Evolutionary conservation across 2,329 filamentous ascomycete genomes (phyloP).

Genomic region (Trichoderma sp.): DNA sequence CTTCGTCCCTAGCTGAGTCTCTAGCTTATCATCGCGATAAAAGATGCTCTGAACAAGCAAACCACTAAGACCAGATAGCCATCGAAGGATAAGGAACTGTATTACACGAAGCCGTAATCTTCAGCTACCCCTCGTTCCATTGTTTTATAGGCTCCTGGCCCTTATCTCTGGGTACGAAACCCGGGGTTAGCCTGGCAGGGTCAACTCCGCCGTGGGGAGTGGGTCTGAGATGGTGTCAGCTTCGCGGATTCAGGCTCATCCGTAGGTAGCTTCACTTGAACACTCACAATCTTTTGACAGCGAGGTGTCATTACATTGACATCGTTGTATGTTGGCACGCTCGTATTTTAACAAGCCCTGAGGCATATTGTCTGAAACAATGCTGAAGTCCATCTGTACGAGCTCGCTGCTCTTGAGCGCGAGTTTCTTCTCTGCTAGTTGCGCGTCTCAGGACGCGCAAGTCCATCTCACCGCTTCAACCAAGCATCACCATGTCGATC

Average conservation of each 20-base stretch:
- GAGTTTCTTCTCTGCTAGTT: constrained; percentile 10
- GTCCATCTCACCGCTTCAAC: constrained; percentile 17
- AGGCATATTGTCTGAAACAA: background rate
- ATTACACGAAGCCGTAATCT: background rate
- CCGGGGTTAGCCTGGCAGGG: background rate
- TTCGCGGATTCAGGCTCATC: background rate
- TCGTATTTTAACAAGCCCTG: background rate
- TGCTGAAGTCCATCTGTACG: constrained; percentile 14
- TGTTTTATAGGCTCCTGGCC: background rate
- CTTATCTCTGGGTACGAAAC: background rate
- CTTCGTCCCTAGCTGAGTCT: no score
- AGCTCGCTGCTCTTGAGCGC: constrained; percentile 14
- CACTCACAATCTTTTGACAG: background rate
- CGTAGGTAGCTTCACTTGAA: background rate
- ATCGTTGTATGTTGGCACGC: background rate
- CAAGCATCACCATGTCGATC: constrained; percentile 22
- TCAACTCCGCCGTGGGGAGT: background rate
- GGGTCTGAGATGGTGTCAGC: background rate
- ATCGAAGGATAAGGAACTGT: background rate
- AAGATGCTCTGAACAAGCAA: background rate
- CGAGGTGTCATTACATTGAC: background rate
- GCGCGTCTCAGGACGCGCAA: constrained; percentile 18
- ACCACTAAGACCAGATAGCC: background rate
- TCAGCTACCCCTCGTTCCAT: background rate
- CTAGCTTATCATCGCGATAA: background rate